Evolutionary conservation across 2,329 filamentous ascomycete species (phyloP).

Genomic region (Fusarium liriodendri): DNA sequence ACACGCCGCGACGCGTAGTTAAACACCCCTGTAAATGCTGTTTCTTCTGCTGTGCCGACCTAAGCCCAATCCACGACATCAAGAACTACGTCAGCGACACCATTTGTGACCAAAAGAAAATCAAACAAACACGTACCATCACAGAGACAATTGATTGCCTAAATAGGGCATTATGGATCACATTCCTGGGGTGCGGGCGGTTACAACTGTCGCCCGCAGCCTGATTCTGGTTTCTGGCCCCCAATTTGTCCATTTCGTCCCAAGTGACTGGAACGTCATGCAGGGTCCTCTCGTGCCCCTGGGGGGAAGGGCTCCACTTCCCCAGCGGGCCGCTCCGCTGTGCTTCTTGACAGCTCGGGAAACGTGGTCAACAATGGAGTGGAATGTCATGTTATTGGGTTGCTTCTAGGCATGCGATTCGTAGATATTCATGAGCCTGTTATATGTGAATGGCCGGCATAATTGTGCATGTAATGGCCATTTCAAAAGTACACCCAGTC

Average conservation of each 20-base stretch:
- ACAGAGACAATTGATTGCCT: not conserved
- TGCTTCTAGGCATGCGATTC: not conserved
- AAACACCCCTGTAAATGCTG: not conserved
- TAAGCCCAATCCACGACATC: not conserved
- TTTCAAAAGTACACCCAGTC: not conserved
- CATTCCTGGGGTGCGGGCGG: not conserved
- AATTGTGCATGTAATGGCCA: not conserved
- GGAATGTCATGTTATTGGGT: not conserved
- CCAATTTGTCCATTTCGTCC: not conserved
- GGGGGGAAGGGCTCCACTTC: not conserved
- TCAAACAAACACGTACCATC: not conserved
- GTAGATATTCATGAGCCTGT: not conserved
- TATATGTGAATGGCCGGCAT: not conserved
- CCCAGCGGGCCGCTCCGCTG: not conserved
- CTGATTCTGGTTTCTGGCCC: not conserved
- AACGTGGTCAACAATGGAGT: not conserved
- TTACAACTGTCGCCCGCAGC: not conserved
- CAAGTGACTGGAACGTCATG: not conserved
- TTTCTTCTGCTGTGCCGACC: not conserved
- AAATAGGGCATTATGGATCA: not conserved
- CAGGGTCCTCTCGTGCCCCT: not conserved
- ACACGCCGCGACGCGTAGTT: not conserved
- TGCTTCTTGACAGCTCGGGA: not conserved
- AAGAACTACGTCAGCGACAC: not conserved
- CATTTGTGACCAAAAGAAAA: not conserved